Base-by-base conservation (phyloP, 305 asterid genomes). In the Fraxinus albicans region DNA sequence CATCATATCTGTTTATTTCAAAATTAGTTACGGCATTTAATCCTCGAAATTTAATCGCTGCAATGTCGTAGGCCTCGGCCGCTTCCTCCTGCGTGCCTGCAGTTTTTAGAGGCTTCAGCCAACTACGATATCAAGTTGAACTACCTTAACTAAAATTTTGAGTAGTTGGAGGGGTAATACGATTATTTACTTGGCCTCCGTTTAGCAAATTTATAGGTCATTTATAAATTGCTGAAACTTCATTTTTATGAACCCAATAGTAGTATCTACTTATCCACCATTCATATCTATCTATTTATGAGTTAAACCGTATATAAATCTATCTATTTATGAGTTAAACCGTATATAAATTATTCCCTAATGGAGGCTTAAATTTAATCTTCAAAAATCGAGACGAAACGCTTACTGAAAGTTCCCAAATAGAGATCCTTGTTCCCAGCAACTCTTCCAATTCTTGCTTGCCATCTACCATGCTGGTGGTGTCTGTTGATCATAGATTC, bases 401-500 rank as follows among this genome's bases (percentile, higher is more conserved):
- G 55, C 93, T 89, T 89, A 94, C 97, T 89, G 90, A 94, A 94
- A 77, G 98, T 93, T 86, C 98, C 97, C 75, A 94, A 87, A 86
- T 94, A 94, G 69, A 94, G 95, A 78, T 94, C 98, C 80, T 94
- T 93, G 87, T 94, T 93, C 31, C 98, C 97, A 79, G 97, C 97
- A 80, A 94, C 97, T 88, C 98, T 91, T 60, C 98, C 98, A 77
- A 92, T 94, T 77, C 98, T 91, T 76, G 97, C 98, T 86, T 94
- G 98, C 98, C 98, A 94, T 83, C 97, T 92, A 82, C 98, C 97
- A 83, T 94, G 97, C 35, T 94, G 98, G 77, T 94, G 98, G 83
- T 93, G 96, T 83, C 97, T 93, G 84, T 86, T 29, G 53, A 50
- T 58, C 29, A 7, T 58, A 19, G 69, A 58, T 7, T 58, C 69